Percentiles rank a stretch among this genome's conserved stretches.
Evolutionary conservation across 2,329 filamentous ascomycete species (phyloP).

Genomic region (Stemphylium lycopersici): DNA sequence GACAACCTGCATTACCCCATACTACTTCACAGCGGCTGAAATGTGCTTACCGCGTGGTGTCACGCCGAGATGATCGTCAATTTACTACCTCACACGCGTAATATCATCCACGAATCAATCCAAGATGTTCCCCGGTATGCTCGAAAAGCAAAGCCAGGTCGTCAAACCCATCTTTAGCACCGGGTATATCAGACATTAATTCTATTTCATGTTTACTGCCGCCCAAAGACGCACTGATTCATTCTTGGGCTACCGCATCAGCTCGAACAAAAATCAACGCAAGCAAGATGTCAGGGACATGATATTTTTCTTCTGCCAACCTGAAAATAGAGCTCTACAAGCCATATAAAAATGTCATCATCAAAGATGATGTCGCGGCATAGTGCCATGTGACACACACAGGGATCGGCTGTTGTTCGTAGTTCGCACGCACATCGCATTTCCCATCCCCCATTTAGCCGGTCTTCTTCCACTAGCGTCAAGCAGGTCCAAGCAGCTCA

Average conservation of each 20-base stretch:
- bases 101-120: constrained; percentile 9
- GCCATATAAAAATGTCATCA: not conserved
- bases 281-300: not conserved
- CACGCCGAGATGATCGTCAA: not conserved
- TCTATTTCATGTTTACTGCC: not conserved
- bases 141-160: not conserved
- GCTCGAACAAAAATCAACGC: not conserved
- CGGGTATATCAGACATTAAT: not conserved
- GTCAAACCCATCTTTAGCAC: not conserved
- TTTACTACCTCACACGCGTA: not conserved
- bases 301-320: not conserved
- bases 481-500: constrained; percentile 13
- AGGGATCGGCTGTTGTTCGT: constrained; percentile 9
- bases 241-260: not conserved
- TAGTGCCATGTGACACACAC: not conserved
- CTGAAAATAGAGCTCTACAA: not conserved
- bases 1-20: not conserved
- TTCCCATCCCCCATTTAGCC: not conserved
- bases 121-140: not conserved
- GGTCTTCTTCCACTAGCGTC: not conserved
- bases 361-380: not conserved
- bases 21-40: constrained; percentile 4
- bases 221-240: not conserved
- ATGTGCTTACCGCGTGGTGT: not conserved
- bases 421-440: constrained; percentile 10